Base-by-base conservation (phyloP, 2,329 filamentous ascomycete genomes). In the Sclerotinia glacialis region DNA sequence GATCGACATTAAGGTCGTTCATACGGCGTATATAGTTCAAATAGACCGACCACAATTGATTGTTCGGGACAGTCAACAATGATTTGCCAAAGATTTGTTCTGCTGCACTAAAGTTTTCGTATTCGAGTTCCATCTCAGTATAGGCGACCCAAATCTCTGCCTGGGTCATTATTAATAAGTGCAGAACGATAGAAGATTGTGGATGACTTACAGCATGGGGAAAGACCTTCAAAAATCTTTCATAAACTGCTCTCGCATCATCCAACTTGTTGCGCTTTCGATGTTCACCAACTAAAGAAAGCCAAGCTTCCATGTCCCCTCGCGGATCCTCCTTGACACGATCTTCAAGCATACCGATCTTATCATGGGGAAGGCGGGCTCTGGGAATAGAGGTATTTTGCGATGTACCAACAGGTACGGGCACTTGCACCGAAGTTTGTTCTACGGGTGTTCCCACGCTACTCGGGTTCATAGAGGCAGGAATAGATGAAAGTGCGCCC, bases 11-110 rank as follows among this genome's bases (percentile, higher is more conserved):
- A 67, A 98, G 81, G 71, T 96, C 94, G 78, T 97, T 95, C 70
- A 92, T 86, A 58, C 95, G 90, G 64, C 95, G 92, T 69, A 98
- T 91, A 77, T 98, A 97, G 78, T 97, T 93, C 69, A 99, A 86
- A 77, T 99, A 99, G 42, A 93, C 86, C 8, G 90, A 92, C 92
- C 93, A 99, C 26, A 99, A 85, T 69, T 90, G 86, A 49, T 98
- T 89, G 76, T 94, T 91, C 14, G 91, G 89, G 26, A 95, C 89
- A 11, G 85, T 85, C 72, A 92, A 83, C 49, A 99, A 85, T 42
- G 90, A 93, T 72, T 87, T 86, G 70, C 86, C 87, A 77, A 99
- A 97, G 28, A 99, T 88, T 63, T 87, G 83, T 77, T 97, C 94
- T 21, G 96, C 88, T 56, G 87, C 86, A 67, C 84, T 83, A 68